A percentile compares a stretch with the other conserved stretches of the same genome.
Conservation (phyloP, 352 stramenopile genomes). For the Pythium aquatile region DNA sequence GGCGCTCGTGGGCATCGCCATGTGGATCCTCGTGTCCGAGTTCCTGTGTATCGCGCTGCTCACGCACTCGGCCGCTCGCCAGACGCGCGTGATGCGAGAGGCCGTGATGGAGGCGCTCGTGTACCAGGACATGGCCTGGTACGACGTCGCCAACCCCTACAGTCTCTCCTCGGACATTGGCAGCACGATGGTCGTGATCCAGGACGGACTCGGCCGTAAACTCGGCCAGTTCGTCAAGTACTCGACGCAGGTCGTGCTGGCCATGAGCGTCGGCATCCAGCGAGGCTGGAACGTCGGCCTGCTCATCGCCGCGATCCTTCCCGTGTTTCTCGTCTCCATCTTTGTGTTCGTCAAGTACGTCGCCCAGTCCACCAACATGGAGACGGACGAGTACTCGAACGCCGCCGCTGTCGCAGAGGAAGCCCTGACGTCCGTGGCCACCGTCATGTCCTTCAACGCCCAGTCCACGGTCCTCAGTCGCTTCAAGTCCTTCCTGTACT, state of each 20-base stretch:
- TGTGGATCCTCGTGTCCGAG: constrained; percentile 27
- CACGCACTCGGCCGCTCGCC: constrained; percentile 22
- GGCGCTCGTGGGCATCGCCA: constrained; percentile 23
- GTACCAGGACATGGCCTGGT: constrained; percentile 22
- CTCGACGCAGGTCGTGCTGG: constrained; percentile 35
- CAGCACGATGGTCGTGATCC: constrained; percentile 38
- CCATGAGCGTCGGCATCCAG: constrained; percentile 42
- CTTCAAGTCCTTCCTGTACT: constrained; percentile 24
- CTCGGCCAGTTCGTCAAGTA: constrained; percentile 37
- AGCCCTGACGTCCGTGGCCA: constrained; percentile 39
- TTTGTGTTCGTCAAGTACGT: constrained; percentile 25
- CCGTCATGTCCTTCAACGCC: constrained; percentile 37
- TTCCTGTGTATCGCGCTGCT: constrained; percentile 26
- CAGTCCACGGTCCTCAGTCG: constrained; percentile 17
- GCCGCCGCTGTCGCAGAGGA: constrained; percentile 44
- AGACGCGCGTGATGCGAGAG: constrained; percentile 28
- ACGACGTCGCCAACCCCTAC: constrained; percentile 19
- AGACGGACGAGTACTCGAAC: constrained; percentile 37
- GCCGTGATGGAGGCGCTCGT: constrained; percentile 24
- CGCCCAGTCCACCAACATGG: constrained; percentile 29
- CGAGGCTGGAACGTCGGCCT: constrained; percentile 44
- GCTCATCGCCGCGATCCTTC: constrained; percentile 33
- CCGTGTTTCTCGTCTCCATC: constrained; percentile 33
- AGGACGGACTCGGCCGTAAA: constrained; percentile 30
- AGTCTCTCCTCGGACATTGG: constrained; percentile 47